A percentile compares a stretch with the other conserved stretches of the same genome.
phyloP scores from a whole-genome alignment of 2,329 filamentous ascomycete genomes.

The Colletotrichum lupini region DNA sequence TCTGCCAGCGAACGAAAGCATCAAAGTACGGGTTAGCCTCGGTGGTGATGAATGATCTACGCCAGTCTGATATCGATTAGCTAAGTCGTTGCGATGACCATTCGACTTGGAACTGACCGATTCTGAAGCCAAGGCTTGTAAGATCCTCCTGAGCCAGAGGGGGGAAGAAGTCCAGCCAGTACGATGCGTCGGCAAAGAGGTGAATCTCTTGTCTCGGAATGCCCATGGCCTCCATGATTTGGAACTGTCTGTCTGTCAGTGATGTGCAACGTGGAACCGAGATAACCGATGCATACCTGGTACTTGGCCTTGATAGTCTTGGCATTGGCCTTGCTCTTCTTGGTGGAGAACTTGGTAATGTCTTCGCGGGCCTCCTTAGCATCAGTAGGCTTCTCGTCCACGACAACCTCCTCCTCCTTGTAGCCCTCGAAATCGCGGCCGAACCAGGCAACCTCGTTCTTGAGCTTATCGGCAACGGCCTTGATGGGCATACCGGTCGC shows the following conservation, averaged over 20 bases:
- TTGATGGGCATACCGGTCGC: constrained; percentile 99
- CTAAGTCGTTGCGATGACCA: no score
- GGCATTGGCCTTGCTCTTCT: constrained; percentile 90
- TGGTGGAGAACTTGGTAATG: constrained; percentile 89
- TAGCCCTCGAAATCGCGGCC: constrained; percentile 87
- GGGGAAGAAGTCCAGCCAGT: constrained; percentile 93
- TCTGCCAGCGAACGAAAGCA: constrained; percentile 95
- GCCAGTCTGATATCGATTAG: constrained; percentile 51
- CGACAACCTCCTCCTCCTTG: constrained; percentile 66
- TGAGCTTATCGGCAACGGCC: constrained; percentile 94
- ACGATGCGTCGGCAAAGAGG: constrained; percentile 87
- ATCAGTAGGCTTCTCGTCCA: constrained; percentile 60
- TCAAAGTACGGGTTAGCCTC: constrained; percentile 96
- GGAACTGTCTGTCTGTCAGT: constrained; percentile 71
- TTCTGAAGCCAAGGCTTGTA: constrained; percentile 34
- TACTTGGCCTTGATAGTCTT: constrained; percentile 96
- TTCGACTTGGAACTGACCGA: not conserved
- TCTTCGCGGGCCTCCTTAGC: constrained; percentile 77
- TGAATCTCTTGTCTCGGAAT: constrained; percentile 91
- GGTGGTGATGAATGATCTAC: constrained; percentile 75
- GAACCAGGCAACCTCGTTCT: constrained; percentile 89
- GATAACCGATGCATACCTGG: constrained; percentile 66
- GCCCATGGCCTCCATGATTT: constrained; percentile 93
- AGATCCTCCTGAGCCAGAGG: constrained; percentile 46
- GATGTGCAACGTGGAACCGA: constrained; percentile 52